Conservation (phyloP, 176 grass and related monocot species). For the Pontederia paniculata region DNA sequence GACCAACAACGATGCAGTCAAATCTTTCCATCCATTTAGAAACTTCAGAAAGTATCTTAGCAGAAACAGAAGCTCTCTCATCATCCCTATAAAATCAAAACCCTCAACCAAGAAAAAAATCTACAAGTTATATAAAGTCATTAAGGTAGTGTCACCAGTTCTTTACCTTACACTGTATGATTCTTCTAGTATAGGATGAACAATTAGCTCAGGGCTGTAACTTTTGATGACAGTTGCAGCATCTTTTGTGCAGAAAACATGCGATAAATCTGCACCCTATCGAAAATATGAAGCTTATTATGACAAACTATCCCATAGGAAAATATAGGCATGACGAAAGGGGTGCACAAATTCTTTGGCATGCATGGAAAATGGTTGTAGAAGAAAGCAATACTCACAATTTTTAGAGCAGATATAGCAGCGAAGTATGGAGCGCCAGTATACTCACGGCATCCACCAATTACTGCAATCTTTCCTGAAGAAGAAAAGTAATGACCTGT, state of each 20-base stretch:
- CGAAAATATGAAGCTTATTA: background rate
- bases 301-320: too few relatives aligned
- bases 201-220: constrained; percentile 90
- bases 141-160: background rate
- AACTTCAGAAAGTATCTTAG: constrained; percentile 69
- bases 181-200: constrained; percentile 85
- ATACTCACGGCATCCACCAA: constrained; percentile 95
- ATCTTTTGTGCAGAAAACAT: constrained; percentile 96
- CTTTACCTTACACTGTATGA: constrained; percentile 83
- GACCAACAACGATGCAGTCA: constrained; percentile 91
- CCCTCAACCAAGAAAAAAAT: background rate
- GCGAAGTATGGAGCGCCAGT: constrained; percentile 96
- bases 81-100: constrained; percentile 35
- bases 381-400: constrained; percentile 43
- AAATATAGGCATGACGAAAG: background rate
- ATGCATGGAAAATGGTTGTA: background rate
- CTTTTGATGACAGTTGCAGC: constrained; percentile 94
- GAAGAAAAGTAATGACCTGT: constrained; percentile 4
- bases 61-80: constrained; percentile 45
- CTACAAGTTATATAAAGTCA: background rate
- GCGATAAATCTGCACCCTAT: constrained; percentile 90
- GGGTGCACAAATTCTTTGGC: background rate
- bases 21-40: constrained; percentile 82
- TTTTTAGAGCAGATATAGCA: constrained; percentile 88
- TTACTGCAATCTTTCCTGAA: constrained; percentile 78